Percentiles rank a stretch among this genome's conserved stretches.
phyloP scores from a whole-genome alignment of 2,329 filamentous ascomycete species.

The Colletotrichum graminicola region DNA sequence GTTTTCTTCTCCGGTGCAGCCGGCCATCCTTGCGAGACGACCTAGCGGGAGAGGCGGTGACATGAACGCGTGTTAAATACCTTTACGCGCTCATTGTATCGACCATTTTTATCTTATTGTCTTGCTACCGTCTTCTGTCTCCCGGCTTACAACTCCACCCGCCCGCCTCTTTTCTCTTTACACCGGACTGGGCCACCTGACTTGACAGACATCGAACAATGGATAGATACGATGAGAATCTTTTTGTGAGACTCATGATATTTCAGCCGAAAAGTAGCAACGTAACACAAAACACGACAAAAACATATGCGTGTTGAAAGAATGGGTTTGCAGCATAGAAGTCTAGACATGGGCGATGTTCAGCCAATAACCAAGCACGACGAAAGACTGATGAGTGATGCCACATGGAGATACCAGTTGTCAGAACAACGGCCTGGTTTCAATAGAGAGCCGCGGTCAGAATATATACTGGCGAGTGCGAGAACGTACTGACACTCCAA shows the following conservation, averaged over 20 bases:
- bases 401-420: no score
- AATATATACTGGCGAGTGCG: no score
- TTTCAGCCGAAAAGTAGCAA: neutral
- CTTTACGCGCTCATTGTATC: neutral
- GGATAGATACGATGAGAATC: neutral
- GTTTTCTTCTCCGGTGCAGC: neutral
- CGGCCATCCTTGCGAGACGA: neutral
- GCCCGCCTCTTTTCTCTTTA: no score
- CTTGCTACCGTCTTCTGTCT: neutral
- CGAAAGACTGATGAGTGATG: neutral
- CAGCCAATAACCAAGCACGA: neutral
- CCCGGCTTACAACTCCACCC: no score
- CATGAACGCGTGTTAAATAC: neutral
- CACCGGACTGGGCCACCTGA: no score
- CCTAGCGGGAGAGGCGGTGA: neutral
- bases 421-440: no score
- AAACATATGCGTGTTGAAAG: neutral
- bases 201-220: no score
- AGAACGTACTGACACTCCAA: no score
- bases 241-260: no score
- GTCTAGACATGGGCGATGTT: neutral
- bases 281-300: neutral
- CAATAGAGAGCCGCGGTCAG: no score
- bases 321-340: neutral
- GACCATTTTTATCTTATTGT: neutral